These are phyloP conservation scores for Dillenia turbinata DNA, from an alignment of 164 flowering plant species.

Conservation along the genomic window DNA sequence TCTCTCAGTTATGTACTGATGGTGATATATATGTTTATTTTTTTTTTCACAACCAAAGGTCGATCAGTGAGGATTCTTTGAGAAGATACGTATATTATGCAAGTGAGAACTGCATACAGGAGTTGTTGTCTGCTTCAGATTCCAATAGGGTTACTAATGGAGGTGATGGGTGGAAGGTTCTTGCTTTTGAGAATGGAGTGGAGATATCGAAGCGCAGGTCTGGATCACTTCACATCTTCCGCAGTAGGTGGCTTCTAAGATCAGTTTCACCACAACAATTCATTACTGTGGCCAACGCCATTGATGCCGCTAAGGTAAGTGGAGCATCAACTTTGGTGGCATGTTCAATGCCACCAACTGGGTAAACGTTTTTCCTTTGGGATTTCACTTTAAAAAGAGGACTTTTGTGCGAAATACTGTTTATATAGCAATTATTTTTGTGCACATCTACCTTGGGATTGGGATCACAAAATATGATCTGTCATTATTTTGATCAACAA, in stretches of 20 bases:
- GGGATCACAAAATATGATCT: too few relatives aligned
- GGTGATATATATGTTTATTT: neutral
- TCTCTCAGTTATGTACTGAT: too few relatives aligned
- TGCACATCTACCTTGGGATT: neutral
- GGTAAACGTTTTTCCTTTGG: too few relatives aligned
- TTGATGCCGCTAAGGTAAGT: constrained; percentile 81
- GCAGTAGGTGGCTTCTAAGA: constrained; percentile 67
- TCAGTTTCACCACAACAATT: constrained; percentile 78
- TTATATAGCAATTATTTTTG: neutral
- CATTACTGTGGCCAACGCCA: constrained; percentile 83
- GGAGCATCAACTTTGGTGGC: too few relatives aligned
- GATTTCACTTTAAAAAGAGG: too few relatives aligned
- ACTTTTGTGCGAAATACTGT: too few relatives aligned
- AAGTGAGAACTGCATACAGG: constrained; percentile 89
- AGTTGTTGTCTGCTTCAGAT: constrained; percentile 68
- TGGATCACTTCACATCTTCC: constrained; percentile 56
- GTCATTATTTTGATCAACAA: too few relatives aligned
- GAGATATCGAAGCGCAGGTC: constrained; percentile 76
- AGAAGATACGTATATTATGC: constrained; percentile 74
- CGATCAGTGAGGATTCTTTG: constrained; percentile 76
- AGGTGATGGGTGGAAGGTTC: constrained; percentile 61
- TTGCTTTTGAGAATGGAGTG: constrained; percentile 51
- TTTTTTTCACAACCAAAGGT: constrained; percentile 32
- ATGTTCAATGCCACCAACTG: too few relatives aligned
- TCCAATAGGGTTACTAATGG: constrained; percentile 27